These are phyloP conservation scores for Citrus trifoliata DNA, from an alignment of 345 rosid species.

Conservation along the genomic window DNA sequence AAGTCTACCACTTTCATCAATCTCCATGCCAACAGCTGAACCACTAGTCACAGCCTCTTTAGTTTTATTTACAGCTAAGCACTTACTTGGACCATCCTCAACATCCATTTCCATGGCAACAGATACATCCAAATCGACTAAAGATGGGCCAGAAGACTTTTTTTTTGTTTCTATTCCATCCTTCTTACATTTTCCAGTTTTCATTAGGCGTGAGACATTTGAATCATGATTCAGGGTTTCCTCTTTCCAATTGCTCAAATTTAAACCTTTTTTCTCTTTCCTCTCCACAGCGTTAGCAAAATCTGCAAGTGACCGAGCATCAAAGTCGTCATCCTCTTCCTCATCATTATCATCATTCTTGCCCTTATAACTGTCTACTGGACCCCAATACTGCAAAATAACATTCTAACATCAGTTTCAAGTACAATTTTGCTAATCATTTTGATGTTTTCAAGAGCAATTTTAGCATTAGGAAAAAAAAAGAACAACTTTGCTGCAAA, in stretches of 20 bases:
- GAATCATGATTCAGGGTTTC: conserved; percentile 23
- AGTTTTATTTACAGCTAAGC: conserved; percentile 6
- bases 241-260: conserved; percentile 56
- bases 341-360: conserved; percentile 18
- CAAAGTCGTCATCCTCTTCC: conserved; percentile 36
- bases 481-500: neutral
- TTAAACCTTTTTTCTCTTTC: conserved; percentile 59
- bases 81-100: conserved; percentile 9
- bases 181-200: conserved; percentile 14
- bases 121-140: conserved; percentile 4
- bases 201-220: conserved; percentile 8
- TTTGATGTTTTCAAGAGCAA: neutral
- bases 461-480: neutral
- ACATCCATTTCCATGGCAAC: conserved; percentile 35
- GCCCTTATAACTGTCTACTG: conserved; percentile 22
- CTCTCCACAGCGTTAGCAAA: conserved; percentile 67
- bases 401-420: conserved; percentile 12
- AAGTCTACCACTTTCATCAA: conserved; percentile 16
- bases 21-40: conserved; percentile 23
- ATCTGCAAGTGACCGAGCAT: conserved; percentile 36
- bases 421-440: neutral
- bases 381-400: conserved; percentile 59
- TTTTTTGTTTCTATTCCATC: neutral
- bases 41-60: conserved; percentile 8
- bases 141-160: conserved; percentile 4